Conservation (phyloP, 148 eudicot genomes). For the Nepenthes mirabilis region DNA sequence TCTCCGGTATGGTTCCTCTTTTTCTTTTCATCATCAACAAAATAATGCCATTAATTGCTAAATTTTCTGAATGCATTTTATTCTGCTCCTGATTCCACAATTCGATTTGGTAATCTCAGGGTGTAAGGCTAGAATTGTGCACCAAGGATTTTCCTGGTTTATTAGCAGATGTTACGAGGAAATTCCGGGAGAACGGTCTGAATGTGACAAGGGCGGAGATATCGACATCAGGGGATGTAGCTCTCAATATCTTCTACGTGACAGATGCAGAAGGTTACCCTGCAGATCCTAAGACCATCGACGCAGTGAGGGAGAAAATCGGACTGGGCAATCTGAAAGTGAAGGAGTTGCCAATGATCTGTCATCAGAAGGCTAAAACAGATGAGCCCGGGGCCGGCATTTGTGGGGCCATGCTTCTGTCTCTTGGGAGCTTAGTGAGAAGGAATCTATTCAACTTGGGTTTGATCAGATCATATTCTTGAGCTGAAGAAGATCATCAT, state of each 20-base stretch:
- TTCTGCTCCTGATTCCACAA: not conserved
- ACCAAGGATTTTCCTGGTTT: constrained; percentile 46
- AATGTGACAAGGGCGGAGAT: constrained; percentile 86
- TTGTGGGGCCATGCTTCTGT: constrained; percentile 69
- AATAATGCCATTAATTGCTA: not conserved
- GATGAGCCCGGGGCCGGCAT: constrained; percentile 26
- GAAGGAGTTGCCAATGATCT: constrained; percentile 60
- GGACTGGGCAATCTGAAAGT: constrained; percentile 45
- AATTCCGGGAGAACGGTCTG: constrained; percentile 79
- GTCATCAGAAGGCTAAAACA: constrained; percentile 27
- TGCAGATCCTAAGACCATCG: constrained; percentile 45
- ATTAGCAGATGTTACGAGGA: constrained; percentile 69
- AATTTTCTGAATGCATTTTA: not conserved
- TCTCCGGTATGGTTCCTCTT: constrained; percentile 45
- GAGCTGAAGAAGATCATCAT: constrained; percentile 14
- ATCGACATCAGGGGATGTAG: constrained; percentile 45
- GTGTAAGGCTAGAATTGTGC: constrained; percentile 67
- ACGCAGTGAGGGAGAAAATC: constrained; percentile 48
- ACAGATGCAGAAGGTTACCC: constrained; percentile 61
- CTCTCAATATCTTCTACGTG: constrained; percentile 62
- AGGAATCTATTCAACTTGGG: constrained; percentile 80
- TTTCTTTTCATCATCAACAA: not conserved
- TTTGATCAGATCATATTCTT: constrained; percentile 66
- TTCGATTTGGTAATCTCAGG: constrained; percentile 22
- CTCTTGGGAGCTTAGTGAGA: constrained; percentile 74